phyloP scores from a whole-genome alignment of 805 yeast genomes.

The Yarrowia sp. region DNA sequence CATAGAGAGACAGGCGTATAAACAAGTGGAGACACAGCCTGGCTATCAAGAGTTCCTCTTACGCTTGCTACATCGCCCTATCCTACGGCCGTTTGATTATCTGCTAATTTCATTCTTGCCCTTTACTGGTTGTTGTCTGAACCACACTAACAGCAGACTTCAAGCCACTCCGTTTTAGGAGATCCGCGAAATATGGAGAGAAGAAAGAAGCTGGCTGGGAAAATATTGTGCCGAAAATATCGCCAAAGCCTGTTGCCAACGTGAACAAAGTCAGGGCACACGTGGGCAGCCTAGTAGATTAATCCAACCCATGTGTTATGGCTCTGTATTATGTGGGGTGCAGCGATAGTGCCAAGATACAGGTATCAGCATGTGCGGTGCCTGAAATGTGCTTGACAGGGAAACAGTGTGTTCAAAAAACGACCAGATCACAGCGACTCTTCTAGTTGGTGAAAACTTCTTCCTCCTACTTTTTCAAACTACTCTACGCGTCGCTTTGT shows the following conservation, averaged over 20 bases:
- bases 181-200: slow-evolving; percentile 18
- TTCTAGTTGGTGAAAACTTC: too few relatives aligned
- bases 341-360: too few relatives aligned
- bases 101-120: neutral
- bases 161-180: slow-evolving; percentile 38
- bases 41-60: too few relatives aligned
- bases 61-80: too few relatives aligned
- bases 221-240: slow-evolving; percentile 1
- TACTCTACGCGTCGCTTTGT: neutral
- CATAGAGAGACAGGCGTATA: neutral
- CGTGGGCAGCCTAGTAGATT: slow-evolving; percentile 2
- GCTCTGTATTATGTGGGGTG: neutral
- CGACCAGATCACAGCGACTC: too few relatives aligned
- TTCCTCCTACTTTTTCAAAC: too few relatives aligned
- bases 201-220: neutral
- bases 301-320: too few relatives aligned
- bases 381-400: too few relatives aligned
- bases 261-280: slow-evolving; percentile 14
- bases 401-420: too few relatives aligned
- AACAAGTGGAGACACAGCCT: neutral
- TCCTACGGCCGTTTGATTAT: slow-evolving; percentile 1
- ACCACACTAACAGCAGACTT: slow-evolving; percentile 7
- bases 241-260: slow-evolving; percentile 16
- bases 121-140: neutral
- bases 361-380: too few relatives aligned